phyloP scores from a whole-genome alignment of 495 filamentous ascomycete genomes.

The Daldinia grandis region DNA sequence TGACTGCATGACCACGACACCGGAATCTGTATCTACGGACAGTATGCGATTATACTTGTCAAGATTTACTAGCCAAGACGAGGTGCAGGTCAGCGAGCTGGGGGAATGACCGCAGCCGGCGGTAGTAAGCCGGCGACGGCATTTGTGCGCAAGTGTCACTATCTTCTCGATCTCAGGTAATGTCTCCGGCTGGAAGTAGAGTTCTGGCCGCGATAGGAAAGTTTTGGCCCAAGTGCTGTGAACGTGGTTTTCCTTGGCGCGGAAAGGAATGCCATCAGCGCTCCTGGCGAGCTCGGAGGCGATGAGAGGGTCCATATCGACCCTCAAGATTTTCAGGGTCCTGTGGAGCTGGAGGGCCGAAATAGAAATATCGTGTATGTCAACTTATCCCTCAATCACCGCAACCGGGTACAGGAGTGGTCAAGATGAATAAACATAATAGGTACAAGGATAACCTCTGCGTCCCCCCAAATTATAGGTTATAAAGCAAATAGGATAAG shows the following conservation, averaged over 20 bases:
- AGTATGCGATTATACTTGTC: slow-evolving; percentile 81
- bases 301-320: slow-evolving; percentile 46
- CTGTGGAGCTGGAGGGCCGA: slow-evolving; percentile 9
- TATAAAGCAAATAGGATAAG: neutral
- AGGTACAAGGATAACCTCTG: neutral
- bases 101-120: slow-evolving; percentile 92
- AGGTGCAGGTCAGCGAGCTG: slow-evolving; percentile 91
- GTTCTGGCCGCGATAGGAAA: slow-evolving; percentile 84
- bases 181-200: slow-evolving; percentile 84
- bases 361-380: slow-evolving; percentile 18
- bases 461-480: neutral
- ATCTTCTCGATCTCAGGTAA: slow-evolving; percentile 83
- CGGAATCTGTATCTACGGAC: slow-evolving; percentile 67
- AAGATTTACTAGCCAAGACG: slow-evolving; percentile 92
- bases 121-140: slow-evolving; percentile 78
- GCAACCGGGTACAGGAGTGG: slow-evolving; percentile 1
- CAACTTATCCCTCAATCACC: slow-evolving; percentile 20
- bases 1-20: slow-evolving; percentile 77
- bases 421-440: slow-evolving; percentile 19
- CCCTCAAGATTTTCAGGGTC: slow-evolving; percentile 28
- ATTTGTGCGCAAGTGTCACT: slow-evolving; percentile 80
- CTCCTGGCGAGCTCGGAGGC: slow-evolving; percentile 45
- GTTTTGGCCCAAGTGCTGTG: slow-evolving; percentile 99
- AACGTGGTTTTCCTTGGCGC: slow-evolving; percentile 70
- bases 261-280: slow-evolving; percentile 71